These are phyloP conservation scores for Solanum paucissectum DNA, from an alignment of 257 asterid species.

Conservation along the genomic window DNA sequence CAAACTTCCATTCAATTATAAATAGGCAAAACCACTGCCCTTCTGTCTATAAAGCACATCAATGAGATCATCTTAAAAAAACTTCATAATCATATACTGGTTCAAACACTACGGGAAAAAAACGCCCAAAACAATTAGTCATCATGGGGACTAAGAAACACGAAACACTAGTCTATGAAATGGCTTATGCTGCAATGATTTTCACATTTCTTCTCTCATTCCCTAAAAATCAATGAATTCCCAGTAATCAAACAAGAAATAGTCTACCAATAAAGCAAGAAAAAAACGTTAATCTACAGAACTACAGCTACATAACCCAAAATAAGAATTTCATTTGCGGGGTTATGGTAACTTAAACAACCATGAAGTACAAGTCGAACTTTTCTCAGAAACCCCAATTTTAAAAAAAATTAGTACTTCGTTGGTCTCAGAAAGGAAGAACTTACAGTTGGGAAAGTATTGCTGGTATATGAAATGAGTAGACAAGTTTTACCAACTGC, in stretches of 20 bases:
- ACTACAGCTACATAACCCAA: not conserved
- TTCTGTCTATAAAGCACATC: not conserved
- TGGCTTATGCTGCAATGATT: not conserved
- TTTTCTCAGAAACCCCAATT: not conserved
- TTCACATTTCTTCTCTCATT: not conserved
- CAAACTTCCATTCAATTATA: not conserved
- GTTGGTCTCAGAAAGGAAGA: not conserved
- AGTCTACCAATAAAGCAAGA: not conserved
- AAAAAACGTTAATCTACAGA: not conserved
- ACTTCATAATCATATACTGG: not conserved
- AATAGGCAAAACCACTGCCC: not conserved
- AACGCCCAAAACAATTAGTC: not conserved
- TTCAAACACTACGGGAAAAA: not conserved
- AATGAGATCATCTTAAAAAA: not conserved
- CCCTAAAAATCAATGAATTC: not conserved
- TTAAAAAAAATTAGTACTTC: no score
- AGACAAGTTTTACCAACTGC: constrained; percentile 17
- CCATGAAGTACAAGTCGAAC: not conserved
- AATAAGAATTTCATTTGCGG: not conserved
- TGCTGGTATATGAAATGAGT: constrained; percentile 9
- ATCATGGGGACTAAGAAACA: not conserved
- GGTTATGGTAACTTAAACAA: not conserved
- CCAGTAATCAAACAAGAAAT: not conserved
- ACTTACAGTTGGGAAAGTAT: constrained; percentile 9
- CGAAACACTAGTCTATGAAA: not conserved